These are phyloP conservation scores for Hyaloperonospora brassicae DNA, from an alignment of 352 stramenopile genomes.

Conservation along the genomic window DNA sequence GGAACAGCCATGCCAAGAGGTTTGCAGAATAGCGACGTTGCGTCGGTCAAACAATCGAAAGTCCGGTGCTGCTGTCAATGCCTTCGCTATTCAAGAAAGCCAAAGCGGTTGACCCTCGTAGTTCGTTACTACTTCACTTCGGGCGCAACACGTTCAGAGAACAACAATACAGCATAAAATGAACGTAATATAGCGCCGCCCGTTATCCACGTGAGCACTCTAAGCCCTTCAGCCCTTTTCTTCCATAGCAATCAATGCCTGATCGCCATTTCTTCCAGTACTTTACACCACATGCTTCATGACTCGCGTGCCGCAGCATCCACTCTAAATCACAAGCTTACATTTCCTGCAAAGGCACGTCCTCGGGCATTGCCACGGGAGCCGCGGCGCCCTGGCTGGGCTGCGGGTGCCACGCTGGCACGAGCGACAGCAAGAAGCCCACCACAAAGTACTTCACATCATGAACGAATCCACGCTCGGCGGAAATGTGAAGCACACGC, in stretches of 20 bases:
- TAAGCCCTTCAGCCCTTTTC: slow-evolving; percentile 5
- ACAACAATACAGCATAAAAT: slow-evolving; percentile 1
- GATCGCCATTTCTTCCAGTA: slow-evolving; percentile 10
- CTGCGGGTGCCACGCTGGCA: slow-evolving; percentile 74
- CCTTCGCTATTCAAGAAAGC: too few species aligned
- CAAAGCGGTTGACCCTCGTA: too few species aligned
- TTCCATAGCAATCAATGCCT: slow-evolving; percentile 4
- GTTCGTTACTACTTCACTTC: too few species aligned
- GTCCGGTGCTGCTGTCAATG: too few species aligned
- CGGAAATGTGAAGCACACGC: slow-evolving; percentile 59
- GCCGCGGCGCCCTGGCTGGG: slow-evolving; percentile 28
- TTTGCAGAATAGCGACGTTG: too few species aligned
- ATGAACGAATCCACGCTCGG: slow-evolving; percentile 58
- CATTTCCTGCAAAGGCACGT: slow-evolving; percentile 69
- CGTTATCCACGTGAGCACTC: slow-evolving; percentile 13
- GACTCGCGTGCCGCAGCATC: neutral
- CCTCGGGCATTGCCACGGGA: slow-evolving; percentile 34
- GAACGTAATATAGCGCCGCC: slow-evolving; percentile 13
- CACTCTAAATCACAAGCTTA: slow-evolving; percentile 28
- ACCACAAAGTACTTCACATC: slow-evolving; percentile 76
- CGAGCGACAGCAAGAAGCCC: slow-evolving; percentile 65
- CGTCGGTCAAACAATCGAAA: too few species aligned
- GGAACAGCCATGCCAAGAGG: too few species aligned
- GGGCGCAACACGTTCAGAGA: neutral
- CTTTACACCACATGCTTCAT: slow-evolving; percentile 19